Base-by-base conservation (phyloP, 78 protist genomes). In the Dictyostelium purpureum region DNA sequence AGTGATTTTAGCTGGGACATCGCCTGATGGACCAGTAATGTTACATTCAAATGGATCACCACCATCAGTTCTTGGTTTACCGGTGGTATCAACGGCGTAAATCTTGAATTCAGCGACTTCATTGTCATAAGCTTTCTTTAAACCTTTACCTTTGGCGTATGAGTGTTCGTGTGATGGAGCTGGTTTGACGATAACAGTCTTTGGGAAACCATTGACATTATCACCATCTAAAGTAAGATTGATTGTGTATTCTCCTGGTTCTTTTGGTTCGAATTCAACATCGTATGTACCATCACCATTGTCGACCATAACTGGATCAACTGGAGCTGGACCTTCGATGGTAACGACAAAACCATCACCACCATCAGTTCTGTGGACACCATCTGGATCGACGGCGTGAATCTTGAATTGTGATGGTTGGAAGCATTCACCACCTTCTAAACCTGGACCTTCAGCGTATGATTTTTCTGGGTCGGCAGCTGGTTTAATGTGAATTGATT, bases 251-350 rank as follows among this genome's bases (percentile, higher is more conserved):
- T 76, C 89, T n/a, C 95, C 94, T 52, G 70, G 54, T 63, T 40
- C 96, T 51, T 47, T 66, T 42, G 96, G 90, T 21, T 71, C 75
- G 38, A 89, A 94, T 40, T 77, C 89, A n/a, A 80, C 96, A 47
- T 70, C 83, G 74, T 94, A 87, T 26, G 96, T 94, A 56, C 96
- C 96, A 61, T 94, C 96, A 49, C 94, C 94, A 38, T 94, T 94
- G 47, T 94, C 96, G 24, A 94, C 93, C 57, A 89, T 26, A 37
- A 37, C 45, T 54, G 80, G 90, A 4, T 89, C 96, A 24, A 74
- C 81, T 65, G 83, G 79, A 14, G 89, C 71, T 79, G 94, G 90
- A 38, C 89, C 96, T 24, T 76, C 79, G 51, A 94, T 88, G 10
- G 81, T 61, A 37, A 88, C 90, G 59, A 57, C 91, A 31, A 88